phyloP scores from a whole-genome alignment of 148 eudicot genomes.

The Gaultheria prostrata region DNA sequence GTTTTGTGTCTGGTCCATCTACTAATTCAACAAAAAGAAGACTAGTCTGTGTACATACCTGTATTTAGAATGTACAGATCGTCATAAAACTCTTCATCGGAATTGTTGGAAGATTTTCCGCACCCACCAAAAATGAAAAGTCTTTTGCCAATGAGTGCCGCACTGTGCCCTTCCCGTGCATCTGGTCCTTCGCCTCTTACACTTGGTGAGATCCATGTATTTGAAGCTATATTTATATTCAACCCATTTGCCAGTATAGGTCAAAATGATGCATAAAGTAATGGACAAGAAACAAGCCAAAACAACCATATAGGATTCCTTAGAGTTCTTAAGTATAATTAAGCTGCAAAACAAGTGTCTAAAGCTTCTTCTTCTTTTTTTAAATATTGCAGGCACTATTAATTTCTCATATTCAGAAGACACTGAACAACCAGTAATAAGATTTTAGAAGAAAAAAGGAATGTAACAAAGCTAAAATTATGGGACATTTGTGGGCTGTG shows the following conservation, averaged over 20 bases:
- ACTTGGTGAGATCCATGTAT: conserved; percentile 76
- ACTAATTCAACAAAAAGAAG: neutral
- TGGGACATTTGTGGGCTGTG: neutral
- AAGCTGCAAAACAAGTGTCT: neutral
- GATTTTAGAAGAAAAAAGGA: neutral
- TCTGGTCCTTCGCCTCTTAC: conserved; percentile 77
- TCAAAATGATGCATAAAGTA: neutral
- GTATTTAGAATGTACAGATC: conserved; percentile 83
- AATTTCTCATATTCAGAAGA: neutral
- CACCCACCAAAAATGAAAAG: conserved; percentile 96
- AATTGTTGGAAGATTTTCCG: conserved; percentile 56
- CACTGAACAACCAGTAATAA: neutral
- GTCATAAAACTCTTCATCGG: conserved; percentile 61
- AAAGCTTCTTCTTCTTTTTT: neutral
- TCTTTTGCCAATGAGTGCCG: conserved; percentile 74
- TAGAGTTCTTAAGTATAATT: neutral
- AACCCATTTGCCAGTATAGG: neutral
- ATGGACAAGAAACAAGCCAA: neutral
- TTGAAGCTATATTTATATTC: conserved; percentile 47
- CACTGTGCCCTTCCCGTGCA: conserved; percentile 95
- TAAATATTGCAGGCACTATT: neutral
- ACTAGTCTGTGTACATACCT: conserved; percentile 29
- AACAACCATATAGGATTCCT: neutral
- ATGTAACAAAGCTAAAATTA: neutral
- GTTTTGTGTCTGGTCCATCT: neutral